Evolutionary conservation across 2,329 filamentous ascomycete species (phyloP).

Genomic region (Penicillium aurantiogriseum): DNA sequence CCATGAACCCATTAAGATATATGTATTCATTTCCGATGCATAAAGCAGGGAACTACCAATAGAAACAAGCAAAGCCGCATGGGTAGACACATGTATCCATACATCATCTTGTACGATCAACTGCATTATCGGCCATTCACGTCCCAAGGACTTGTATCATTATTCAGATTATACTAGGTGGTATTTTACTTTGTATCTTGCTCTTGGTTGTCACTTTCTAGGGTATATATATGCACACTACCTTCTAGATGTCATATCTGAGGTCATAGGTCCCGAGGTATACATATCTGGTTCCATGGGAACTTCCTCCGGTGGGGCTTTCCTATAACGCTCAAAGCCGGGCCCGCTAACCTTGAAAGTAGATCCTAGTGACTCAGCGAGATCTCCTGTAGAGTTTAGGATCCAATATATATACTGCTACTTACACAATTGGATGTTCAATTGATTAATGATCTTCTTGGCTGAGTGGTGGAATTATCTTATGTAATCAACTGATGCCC

Average conservation of each 20-base stretch:
- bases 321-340: neutral
- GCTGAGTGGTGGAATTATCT: neutral
- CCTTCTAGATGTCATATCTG: neutral
- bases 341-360: neutral
- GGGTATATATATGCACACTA: neutral
- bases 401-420: neutral
- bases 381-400: neutral
- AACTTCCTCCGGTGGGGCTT: neutral
- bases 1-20: neutral
- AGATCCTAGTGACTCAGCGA: neutral
- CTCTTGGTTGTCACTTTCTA: no score
- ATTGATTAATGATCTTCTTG: neutral
- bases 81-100: neutral
- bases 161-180: neutral
- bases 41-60: slow-evolving; percentile 3
- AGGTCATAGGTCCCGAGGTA: neutral
- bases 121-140: neutral
- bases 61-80: neutral
- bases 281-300: neutral
- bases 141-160: neutral
- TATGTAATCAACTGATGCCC: neutral
- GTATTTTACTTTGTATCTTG: no score
- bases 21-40: neutral
- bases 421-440: neutral
- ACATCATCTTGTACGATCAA: neutral